Conservation (phyloP, 73 alveolate genomes). For the Paramecium tetraurelia region DNA sequence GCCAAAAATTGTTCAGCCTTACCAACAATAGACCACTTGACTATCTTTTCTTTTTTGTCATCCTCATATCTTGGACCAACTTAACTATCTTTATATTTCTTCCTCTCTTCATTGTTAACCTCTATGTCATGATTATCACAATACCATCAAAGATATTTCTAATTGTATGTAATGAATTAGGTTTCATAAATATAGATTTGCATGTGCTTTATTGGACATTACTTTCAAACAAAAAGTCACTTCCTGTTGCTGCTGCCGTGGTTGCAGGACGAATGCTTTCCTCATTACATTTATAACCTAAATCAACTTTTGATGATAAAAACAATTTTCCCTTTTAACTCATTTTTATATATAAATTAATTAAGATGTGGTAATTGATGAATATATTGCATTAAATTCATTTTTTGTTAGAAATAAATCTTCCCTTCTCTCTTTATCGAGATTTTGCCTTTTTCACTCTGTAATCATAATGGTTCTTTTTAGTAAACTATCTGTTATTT, state of each 20-base stretch:
- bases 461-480: not conserved
- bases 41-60: not conserved
- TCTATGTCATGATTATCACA: not conserved
- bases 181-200: not conserved
- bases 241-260: not conserved
- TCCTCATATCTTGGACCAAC: constrained; percentile 25
- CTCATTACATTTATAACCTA: not conserved
- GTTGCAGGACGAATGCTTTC: not conserved
- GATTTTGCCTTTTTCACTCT: not conserved
- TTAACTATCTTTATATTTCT: not conserved
- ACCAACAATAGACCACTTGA: constrained; percentile 40
- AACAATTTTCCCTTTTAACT: not conserved
- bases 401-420: not conserved
- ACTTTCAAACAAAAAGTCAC: not conserved
- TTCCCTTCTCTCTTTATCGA: not conserved
- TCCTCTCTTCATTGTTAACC: not conserved
- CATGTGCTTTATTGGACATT: not conserved
- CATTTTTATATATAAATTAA: not conserved
- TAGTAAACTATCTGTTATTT: not conserved
- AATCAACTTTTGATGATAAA: not conserved
- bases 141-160: not conserved
- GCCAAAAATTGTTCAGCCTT: not conserved
- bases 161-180: not conserved
- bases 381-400: not conserved
- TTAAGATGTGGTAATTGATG: not conserved